phyloP scores from a whole-genome alignment of 768 basidiomycete genomes.

The Macrolepiota albuminosa region DNA sequence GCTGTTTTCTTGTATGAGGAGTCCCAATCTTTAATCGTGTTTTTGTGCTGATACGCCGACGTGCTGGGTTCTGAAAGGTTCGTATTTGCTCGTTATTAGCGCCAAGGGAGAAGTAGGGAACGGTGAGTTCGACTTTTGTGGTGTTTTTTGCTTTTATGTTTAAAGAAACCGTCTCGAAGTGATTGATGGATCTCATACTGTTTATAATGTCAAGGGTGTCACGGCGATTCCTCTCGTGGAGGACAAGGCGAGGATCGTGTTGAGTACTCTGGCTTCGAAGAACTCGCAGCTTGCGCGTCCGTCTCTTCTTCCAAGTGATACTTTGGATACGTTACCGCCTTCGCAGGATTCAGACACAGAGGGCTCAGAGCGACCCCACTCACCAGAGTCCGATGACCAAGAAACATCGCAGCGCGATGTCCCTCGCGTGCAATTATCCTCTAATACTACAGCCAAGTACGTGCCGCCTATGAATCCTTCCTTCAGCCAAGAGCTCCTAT shows the following conservation, averaged over 20 bases:
- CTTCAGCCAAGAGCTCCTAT: constrained; percentile 18
- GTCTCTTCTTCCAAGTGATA: constrained; percentile 36
- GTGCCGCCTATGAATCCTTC: constrained; percentile 31
- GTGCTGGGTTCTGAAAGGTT: constrained; percentile 37
- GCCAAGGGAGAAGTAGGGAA: constrained; percentile 58
- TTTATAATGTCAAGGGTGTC: constrained; percentile 68
- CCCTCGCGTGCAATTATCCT: constrained; percentile 51
- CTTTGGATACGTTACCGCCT: constrained; percentile 16
- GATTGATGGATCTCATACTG: constrained; percentile 52
- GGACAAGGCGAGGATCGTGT: constrained; percentile 49
- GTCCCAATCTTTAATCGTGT: background rate
- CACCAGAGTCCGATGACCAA: constrained; percentile 13
- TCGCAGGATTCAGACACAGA: constrained; percentile 8
- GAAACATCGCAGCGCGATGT: constrained; percentile 14
- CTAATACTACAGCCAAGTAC: constrained; percentile 40
- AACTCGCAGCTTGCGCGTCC: constrained; percentile 39
- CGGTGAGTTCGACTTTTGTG: constrained; percentile 38
- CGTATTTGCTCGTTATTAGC: constrained; percentile 73
- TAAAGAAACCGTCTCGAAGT: constrained; percentile 36
- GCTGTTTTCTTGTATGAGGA: constrained; percentile 56
- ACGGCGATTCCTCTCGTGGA: constrained; percentile 68
- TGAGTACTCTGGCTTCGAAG: constrained; percentile 50
- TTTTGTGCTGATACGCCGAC: constrained; percentile 5
- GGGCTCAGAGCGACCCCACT: constrained; percentile 5
- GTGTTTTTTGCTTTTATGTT: constrained; percentile 1